A percentile compares a stretch with the other conserved stretches of the same genome.
These are phyloP conservation scores for Acephala macrosclerotiorum DNA, from an alignment of 2,329 filamentous ascomycete species.

Conservation along the genomic window DNA sequence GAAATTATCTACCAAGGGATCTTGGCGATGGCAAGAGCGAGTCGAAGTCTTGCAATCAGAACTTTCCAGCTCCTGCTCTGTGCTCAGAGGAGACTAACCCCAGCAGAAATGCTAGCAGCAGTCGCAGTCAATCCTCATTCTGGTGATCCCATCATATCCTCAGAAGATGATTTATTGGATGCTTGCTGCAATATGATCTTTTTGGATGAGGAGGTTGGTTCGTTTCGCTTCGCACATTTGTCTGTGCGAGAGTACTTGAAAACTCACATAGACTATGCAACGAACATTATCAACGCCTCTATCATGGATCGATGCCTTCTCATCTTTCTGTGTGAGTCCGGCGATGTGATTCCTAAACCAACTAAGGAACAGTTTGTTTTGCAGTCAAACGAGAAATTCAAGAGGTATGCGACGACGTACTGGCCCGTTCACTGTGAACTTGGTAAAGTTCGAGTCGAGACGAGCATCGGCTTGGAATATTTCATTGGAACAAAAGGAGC, in stretches of 20 bases:
- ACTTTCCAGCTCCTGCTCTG: constrained; percentile 19
- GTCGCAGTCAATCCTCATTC: neutral
- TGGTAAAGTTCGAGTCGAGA: too few relatives aligned
- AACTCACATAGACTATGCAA: neutral
- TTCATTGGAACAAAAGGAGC: too few relatives aligned
- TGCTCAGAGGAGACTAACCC: constrained; percentile 2
- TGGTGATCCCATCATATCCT: neutral
- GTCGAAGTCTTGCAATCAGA: constrained; percentile 10
- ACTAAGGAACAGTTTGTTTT: too few relatives aligned
- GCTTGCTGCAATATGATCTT: constrained; percentile 23
- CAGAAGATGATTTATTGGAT: constrained; percentile 13
- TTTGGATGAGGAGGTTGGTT: too few relatives aligned
- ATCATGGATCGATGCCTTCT: too few relatives aligned
- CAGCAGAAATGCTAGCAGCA: constrained; percentile 7
- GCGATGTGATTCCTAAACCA: too few relatives aligned
- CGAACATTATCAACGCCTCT: too few relatives aligned
- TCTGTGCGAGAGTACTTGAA: constrained; percentile 28
- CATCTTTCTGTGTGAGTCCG: too few relatives aligned
- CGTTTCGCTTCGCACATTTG: constrained; percentile 27
- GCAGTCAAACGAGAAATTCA: too few relatives aligned
- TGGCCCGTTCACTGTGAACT: too few relatives aligned
- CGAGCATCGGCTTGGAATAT: too few relatives aligned
- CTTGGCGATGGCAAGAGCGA: neutral
- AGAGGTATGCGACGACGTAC: too few relatives aligned
- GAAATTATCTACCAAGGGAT: constrained; percentile 17